Conservation (phyloP, 2,329 filamentous ascomycete genomes). For the Rutstroemia sp. region DNA sequence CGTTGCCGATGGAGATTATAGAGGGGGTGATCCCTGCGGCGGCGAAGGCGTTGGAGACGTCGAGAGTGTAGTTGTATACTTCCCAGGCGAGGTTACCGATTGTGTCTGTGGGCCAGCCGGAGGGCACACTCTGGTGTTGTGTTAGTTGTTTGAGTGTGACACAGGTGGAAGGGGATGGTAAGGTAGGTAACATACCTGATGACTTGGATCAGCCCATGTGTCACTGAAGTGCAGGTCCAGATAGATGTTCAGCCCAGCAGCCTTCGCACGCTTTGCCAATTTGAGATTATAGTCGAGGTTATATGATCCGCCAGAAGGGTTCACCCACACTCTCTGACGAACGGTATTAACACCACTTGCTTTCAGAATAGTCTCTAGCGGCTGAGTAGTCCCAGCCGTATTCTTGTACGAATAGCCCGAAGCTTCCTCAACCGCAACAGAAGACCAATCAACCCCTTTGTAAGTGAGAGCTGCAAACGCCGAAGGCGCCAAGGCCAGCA, state of each 20-base stretch:
- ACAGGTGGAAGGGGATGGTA: neutral
- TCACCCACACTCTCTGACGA: conserved; percentile 66
- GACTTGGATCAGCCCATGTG: conserved; percentile 61
- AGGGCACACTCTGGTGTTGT: conserved; percentile 40
- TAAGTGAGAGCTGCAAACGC: conserved; percentile 42
- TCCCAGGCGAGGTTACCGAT: conserved; percentile 52
- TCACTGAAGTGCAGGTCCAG: conserved; percentile 62
- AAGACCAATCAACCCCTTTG: conserved; percentile 65
- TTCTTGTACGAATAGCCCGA: conserved; percentile 55
- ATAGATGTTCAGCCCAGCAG: conserved; percentile 49
- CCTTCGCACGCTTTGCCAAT: conserved; percentile 57
- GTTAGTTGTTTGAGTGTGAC: neutral
- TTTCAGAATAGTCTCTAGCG: conserved; percentile 56
- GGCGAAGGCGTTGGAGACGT: conserved; percentile 54
- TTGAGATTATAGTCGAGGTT: conserved; percentile 63
- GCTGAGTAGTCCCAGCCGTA: conserved; percentile 40
- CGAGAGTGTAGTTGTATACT: conserved; percentile 62
- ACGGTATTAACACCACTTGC: conserved; percentile 60
- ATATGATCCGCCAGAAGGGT: conserved; percentile 56
- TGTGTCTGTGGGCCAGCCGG: conserved; percentile 52
- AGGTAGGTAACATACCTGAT: conserved; percentile 39
- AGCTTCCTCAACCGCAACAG: conserved; percentile 54
- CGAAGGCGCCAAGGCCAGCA: conserved; percentile 3
- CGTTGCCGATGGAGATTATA: conserved; percentile 67
- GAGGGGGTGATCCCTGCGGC: conserved; percentile 45